Conservation (phyloP, 257 asterid species). For the Nyctanthes arbortristis region DNA sequence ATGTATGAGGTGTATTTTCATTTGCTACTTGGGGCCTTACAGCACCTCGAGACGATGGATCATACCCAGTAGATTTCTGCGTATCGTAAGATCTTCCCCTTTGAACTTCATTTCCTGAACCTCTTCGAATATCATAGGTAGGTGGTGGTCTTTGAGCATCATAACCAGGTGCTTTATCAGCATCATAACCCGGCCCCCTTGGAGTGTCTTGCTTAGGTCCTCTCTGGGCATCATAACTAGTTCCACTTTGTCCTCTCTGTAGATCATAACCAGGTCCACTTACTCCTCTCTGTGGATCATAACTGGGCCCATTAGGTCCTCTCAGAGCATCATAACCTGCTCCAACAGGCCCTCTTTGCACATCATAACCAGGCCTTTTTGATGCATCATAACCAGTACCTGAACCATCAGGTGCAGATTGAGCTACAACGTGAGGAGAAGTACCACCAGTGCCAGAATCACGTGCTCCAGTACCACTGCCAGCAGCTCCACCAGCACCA, state of each 20-base stretch:
- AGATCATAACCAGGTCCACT: slow-evolving; percentile 37
- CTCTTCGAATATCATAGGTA: slow-evolving; percentile 48
- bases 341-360: slow-evolving; percentile 33
- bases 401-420: slow-evolving; percentile 41
- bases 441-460: slow-evolving; percentile 32
- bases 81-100: slow-evolving; percentile 45
- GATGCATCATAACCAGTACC: slow-evolving; percentile 46
- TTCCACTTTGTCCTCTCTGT: slow-evolving; percentile 12
- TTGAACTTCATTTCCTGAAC: slow-evolving; percentile 50
- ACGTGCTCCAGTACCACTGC: slow-evolving; percentile 19
- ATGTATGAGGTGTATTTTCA: slow-evolving; percentile 37
- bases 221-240: slow-evolving; percentile 18
- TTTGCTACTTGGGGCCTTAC: slow-evolving; percentile 46
- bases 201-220: slow-evolving; percentile 9
- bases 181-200: neutral
- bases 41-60: slow-evolving; percentile 42
- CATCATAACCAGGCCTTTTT: slow-evolving; percentile 41
- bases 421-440: slow-evolving; percentile 51
- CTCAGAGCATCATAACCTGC: slow-evolving; percentile 48
- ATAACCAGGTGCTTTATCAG: neutral
- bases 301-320: slow-evolving; percentile 41
- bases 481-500: slow-evolving; percentile 31
- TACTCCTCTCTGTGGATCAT: slow-evolving; percentile 36
- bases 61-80: slow-evolving; percentile 39
- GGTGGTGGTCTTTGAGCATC: slow-evolving; percentile 14